These are phyloP conservation scores for Cardiospermum halicacabum DNA, from an alignment of 345 rosid species.

Conservation along the genomic window DNA sequence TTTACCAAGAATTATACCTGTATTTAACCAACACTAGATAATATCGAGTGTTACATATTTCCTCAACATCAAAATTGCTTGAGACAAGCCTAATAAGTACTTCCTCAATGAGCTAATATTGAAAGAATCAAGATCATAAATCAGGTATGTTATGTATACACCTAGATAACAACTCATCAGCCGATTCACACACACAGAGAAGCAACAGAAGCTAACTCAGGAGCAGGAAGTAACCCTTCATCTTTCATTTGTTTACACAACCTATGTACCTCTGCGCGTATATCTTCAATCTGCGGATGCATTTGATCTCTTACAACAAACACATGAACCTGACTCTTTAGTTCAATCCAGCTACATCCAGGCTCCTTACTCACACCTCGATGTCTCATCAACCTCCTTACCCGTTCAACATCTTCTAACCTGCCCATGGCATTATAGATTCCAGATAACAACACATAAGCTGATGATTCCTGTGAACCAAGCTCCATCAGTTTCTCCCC, in stretches of 20 bases:
- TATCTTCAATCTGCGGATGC: conserved; percentile 47
- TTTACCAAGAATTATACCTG: too few species aligned
- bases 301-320: conserved; percentile 59
- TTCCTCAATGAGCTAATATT: neutral
- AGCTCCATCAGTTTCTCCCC: conserved; percentile 71
- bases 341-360: conserved; percentile 76
- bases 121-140: neutral
- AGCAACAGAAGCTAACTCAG: conserved; percentile 20
- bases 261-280: conserved; percentile 28
- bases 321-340: conserved; percentile 41
- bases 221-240: conserved; percentile 36
- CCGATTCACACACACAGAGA: neutral
- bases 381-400: conserved; percentile 47
- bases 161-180: neutral
- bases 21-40: too few species aligned
- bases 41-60: too few species aligned
- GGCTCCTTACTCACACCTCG: conserved; percentile 59
- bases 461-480: conserved; percentile 69
- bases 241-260: conserved; percentile 52
- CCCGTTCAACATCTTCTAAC: conserved; percentile 49
- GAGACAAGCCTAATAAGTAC: neutral
- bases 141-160: neutral
- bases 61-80: too few species aligned
- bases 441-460: conserved; percentile 49
- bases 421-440: conserved; percentile 53